Base-by-base conservation (phyloP, 1,139 yeast genomes). In the Keqinozyma sinolaborantium region DNA sequence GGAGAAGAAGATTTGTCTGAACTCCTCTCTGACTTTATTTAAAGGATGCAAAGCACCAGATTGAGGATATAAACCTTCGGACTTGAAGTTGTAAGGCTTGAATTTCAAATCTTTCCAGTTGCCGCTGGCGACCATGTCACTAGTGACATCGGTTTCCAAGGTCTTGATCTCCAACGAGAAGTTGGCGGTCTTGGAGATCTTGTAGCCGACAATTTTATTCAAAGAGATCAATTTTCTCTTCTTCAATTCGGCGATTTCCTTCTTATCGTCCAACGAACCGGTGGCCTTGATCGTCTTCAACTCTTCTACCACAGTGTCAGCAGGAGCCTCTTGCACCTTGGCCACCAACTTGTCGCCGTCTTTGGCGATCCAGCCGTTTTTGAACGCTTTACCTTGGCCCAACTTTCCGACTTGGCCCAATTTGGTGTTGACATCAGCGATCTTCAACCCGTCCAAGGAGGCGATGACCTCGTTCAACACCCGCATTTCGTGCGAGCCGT, bases 381-480 rank as follows among this genome's bases (percentile, higher is more conserved):
- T 92, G 74, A 92, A 92, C n/a, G 97, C 98, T 52, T 90, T 83
- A 49, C 95, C 95, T 65, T 92, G 98, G 39, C 98, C 99, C 42
- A 90, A 74, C 49, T 83, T 81, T 38, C 97, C 97, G 41, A 79
- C 76, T 30, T 79, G 65, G 31, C 97, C 97, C 60, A 90, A 70
- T 42, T 82, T 77, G 37, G 78, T 58, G 45, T 78, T 77, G 36
- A 92, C 95, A 37, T 92, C 97, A 15, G 83, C 58, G 45, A 92
- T 81, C 52, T 85, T 84, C 51, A 92, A 72, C 26, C 94, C 88
- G 38, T 83, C 95, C 37, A 88, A 59, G 25, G 83, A 70, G 49
- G 79, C 74, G 40, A 83, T 68, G 29, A 94, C 88, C 54, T 83
- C 87, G 36, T 79, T 73, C 45, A 86, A 75, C 32, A 94, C 73